Percentiles rank a stretch among this genome's conserved stretches.
phyloP scores from a whole-genome alignment of 163 green algal species.

The Scenedesmus sp. region DNA sequence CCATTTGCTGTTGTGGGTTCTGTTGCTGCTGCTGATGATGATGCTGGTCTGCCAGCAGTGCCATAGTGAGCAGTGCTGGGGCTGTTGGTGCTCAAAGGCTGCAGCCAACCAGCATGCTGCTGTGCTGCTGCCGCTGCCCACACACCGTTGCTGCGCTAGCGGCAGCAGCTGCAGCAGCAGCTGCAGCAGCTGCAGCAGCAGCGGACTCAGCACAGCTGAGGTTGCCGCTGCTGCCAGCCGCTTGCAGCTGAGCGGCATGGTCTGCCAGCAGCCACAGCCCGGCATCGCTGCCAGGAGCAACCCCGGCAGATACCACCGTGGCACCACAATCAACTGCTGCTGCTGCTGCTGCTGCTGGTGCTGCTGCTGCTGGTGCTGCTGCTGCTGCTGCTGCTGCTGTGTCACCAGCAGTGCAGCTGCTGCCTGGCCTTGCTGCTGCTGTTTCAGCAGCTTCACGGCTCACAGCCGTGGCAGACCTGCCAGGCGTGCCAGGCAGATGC shows the following conservation, averaged over 20 bases:
- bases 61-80: too few species aligned
- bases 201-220: not conserved
- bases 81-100: too few species aligned
- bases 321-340: not conserved
- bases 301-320: not conserved
- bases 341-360: too few species aligned
- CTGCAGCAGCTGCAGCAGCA: too few species aligned
- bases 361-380: too few species aligned
- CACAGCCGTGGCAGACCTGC: not conserved
- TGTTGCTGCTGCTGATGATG: constrained; percentile 24
- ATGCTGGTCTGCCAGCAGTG: not conserved
- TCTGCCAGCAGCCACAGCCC: constrained; percentile 49
- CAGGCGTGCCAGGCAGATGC: not conserved
- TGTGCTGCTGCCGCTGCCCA: not conserved
- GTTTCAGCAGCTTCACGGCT: not conserved
- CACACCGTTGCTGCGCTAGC: not conserved
- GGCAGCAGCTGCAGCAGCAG: not conserved
- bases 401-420: too few species aligned
- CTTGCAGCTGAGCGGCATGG: constrained; percentile 36
- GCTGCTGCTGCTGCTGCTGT: not conserved
- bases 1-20: too few species aligned
- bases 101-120: too few species aligned
- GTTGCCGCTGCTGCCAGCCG: constrained; percentile 26
- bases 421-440: not conserved
- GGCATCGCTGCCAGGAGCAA: constrained; percentile 4